Evolutionary conservation across 1,284 basidiomycete genomes (phyloP).

Genomic region (Cerioporus squamosus): DNA sequence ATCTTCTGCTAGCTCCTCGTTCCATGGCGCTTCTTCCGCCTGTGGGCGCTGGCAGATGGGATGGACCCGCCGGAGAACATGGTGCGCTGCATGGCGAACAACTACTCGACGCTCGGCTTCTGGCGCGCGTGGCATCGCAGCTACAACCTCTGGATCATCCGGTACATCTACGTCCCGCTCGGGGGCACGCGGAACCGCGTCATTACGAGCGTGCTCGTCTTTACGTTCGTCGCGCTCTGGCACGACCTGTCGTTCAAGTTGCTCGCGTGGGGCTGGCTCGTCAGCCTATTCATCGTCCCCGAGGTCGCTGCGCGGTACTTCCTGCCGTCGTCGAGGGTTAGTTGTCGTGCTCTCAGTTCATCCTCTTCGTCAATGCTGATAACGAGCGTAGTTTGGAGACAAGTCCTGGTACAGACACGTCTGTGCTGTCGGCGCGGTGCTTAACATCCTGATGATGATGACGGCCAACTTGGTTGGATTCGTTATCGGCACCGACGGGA

Average conservation of each 20-base stretch:
- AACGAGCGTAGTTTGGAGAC: slow-evolving; percentile 61
- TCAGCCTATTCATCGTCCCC: slow-evolving; percentile 90
- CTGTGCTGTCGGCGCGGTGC: slow-evolving; percentile 83
- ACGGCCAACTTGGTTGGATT: slow-evolving; percentile 95
- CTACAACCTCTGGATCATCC: slow-evolving; percentile 95
- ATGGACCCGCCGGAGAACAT: slow-evolving; percentile 98
- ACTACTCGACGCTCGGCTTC: slow-evolving; percentile 92
- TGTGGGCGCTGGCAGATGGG: slow-evolving; percentile 92
- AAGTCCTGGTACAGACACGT: slow-evolving; percentile 86
- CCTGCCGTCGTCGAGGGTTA: slow-evolving; percentile 68
- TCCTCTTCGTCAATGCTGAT: background rate
- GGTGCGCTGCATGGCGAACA: slow-evolving; percentile 98
- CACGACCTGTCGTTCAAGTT: slow-evolving; percentile 91
- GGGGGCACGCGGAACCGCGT: slow-evolving; percentile 77
- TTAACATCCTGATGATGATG: slow-evolving; percentile 93
- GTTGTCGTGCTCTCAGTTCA: slow-evolving; percentile 25
- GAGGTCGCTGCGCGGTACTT: slow-evolving; percentile 73
- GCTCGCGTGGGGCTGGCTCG: slow-evolving; percentile 96
- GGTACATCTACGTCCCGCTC: slow-evolving; percentile 96
- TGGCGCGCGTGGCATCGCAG: slow-evolving; percentile 97
- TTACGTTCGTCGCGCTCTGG: slow-evolving; percentile 99
- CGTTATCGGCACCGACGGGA: slow-evolving; percentile 88
- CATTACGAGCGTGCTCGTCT: slow-evolving; percentile 80
- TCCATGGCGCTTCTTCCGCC: slow-evolving; percentile 96
- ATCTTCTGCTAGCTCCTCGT: slow-evolving; percentile 79